Evolutionary conservation across 495 filamentous ascomycete genomes (phyloP).

Genomic region (Pyronema domesticum): DNA sequence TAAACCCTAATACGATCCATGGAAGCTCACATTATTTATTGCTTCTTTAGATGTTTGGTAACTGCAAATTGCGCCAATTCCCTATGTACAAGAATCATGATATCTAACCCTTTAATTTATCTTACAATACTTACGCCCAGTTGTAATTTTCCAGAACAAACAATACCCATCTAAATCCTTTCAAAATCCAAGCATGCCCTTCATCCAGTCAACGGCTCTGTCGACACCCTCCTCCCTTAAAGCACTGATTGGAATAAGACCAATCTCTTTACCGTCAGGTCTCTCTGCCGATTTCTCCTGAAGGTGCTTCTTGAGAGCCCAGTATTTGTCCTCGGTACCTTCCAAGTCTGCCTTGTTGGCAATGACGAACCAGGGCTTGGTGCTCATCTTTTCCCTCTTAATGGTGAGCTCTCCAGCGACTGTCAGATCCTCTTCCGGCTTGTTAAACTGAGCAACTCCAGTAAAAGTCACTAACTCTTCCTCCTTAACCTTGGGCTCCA

Average conservation of each 20-base stretch:
- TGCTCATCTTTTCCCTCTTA: slow-evolving; percentile 17
- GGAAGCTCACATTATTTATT: too few relatives aligned
- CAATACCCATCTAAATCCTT: not conserved
- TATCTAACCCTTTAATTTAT: not conserved
- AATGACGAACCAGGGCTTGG: slow-evolving; percentile 93
- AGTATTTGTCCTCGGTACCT: slow-evolving; percentile 61
- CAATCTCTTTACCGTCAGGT: slow-evolving; percentile 47
- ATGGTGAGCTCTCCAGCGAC: not conserved
- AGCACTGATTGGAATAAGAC: slow-evolving; percentile 71
- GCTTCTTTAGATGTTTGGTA: too few relatives aligned
- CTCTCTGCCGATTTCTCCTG: slow-evolving; percentile 47
- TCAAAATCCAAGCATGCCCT: slow-evolving; percentile 45
- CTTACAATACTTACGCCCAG: not conserved
- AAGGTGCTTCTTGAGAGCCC: slow-evolving; percentile 29
- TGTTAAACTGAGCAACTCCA: not conserved
- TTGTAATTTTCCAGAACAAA: not conserved
- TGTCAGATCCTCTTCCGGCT: not conserved
- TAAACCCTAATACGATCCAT: too few relatives aligned
- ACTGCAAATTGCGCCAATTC: too few relatives aligned
- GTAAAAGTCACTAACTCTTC: not conserved
- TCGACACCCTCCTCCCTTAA: slow-evolving; percentile 68
- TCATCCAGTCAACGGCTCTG: slow-evolving; percentile 56
- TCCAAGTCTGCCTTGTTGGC: slow-evolving; percentile 85
- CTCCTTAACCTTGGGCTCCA: not conserved
- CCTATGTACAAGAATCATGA: too few relatives aligned